Evolutionary conservation across 2,329 filamentous ascomycete species (phyloP).

Genomic region (Talaromyces marneffei): DNA sequence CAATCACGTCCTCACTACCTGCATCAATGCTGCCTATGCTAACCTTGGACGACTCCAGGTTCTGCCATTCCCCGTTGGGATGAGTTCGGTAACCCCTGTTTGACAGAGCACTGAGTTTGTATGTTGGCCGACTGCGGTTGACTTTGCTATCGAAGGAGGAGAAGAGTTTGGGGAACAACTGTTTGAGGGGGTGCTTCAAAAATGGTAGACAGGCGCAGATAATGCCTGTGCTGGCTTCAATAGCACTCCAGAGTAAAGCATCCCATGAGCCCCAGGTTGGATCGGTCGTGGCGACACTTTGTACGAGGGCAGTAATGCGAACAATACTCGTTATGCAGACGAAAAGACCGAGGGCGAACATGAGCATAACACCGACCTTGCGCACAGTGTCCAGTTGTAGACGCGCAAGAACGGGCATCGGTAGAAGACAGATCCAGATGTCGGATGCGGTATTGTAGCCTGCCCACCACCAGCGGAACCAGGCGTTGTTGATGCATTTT

Average conservation of each 20-base stretch:
- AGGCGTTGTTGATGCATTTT: constrained; percentile 47
- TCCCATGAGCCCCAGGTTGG: constrained; percentile 18
- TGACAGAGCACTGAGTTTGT: constrained; percentile 14
- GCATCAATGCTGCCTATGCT: constrained; percentile 1
- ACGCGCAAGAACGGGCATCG: constrained; percentile 43
- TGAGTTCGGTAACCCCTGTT: neutral
- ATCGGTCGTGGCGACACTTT: constrained; percentile 14
- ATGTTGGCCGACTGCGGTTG: constrained; percentile 12
- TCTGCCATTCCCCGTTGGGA: constrained; percentile 6
- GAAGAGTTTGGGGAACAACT: constrained; percentile 18
- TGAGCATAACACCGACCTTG: constrained; percentile 44
- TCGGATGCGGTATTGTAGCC: constrained; percentile 26
- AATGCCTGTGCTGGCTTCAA: constrained; percentile 21
- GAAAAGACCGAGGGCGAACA: constrained; percentile 48
- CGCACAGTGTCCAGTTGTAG: constrained; percentile 42
- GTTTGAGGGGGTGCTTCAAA: constrained; percentile 20
- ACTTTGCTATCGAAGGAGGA: constrained; percentile 14
- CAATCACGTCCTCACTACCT: constrained; percentile 14
- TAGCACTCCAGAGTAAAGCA: constrained; percentile 20
- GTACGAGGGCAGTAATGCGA: constrained; percentile 31
- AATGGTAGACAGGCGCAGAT: constrained; percentile 22
- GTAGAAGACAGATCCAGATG: constrained; percentile 43
- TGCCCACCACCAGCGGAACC: constrained; percentile 33
- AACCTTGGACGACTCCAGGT: neutral
- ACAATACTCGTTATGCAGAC: constrained; percentile 49